A percentile compares a stretch with the other conserved stretches of the same genome.
phyloP scores from a whole-genome alignment of 371 early-diverging fungal species.

The Nematocida ausubeli region DNA sequence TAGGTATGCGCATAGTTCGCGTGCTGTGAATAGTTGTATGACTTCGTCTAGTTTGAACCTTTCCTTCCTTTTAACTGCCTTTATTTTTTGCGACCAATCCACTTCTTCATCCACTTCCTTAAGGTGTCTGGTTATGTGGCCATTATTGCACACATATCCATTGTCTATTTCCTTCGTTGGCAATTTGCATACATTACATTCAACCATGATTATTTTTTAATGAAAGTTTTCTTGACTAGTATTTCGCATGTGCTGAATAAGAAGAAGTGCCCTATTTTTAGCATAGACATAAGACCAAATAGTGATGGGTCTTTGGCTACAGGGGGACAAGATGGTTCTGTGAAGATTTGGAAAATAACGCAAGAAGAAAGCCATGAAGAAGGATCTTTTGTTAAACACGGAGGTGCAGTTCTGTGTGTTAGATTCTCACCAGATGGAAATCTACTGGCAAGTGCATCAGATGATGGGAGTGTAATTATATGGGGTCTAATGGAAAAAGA shows the following conservation, averaged over 20 bases:
- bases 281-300: slow-evolving; percentile 24
- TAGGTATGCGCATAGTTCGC: background rate
- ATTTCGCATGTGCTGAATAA: slow-evolving; percentile 40
- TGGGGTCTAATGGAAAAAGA: slow-evolving; percentile 51
- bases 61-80: background rate
- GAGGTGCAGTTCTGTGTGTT: slow-evolving; percentile 63
- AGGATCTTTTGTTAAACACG: slow-evolving; percentile 57
- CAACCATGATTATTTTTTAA: slow-evolving; percentile 36
- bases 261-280: slow-evolving; percentile 39
- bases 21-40: background rate
- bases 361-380: slow-evolving; percentile 23
- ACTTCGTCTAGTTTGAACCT: background rate
- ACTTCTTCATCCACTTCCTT: slow-evolving; percentile 19
- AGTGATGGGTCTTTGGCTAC: slow-evolving; percentile 1
- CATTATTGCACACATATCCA: slow-evolving; percentile 37
- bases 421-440: slow-evolving; percentile 57
- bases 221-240: slow-evolving; percentile 40
- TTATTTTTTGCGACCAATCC: background rate
- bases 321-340: slow-evolving; percentile 42
- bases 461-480: slow-evolving; percentile 64
- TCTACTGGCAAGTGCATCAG: slow-evolving; percentile 59
- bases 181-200: slow-evolving; percentile 17
- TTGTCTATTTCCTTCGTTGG: slow-evolving; percentile 20
- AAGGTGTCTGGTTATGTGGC: slow-evolving; percentile 13
- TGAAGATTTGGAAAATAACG: slow-evolving; percentile 38